These are phyloP conservation scores for Penicillium sp. DNA, from an alignment of 2,329 filamentous ascomycete genomes.

Conservation along the genomic window DNA sequence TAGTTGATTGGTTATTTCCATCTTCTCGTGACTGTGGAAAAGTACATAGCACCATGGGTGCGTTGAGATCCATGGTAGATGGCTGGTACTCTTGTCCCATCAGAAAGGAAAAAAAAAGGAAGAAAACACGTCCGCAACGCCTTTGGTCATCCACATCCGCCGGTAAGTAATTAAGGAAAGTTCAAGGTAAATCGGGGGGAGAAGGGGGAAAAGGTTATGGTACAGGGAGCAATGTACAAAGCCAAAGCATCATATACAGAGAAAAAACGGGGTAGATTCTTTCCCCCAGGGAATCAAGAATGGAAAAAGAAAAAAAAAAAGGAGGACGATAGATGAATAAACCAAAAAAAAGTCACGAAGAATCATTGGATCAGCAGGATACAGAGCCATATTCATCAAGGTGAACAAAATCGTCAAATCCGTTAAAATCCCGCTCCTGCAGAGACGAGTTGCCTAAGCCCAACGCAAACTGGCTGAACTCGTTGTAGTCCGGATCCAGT, in stretches of 20 bases:
- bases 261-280: background rate
- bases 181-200: slow-evolving; percentile 22
- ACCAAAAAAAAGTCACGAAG: slow-evolving; percentile 19
- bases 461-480: slow-evolving; percentile 35
- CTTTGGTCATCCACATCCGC: background rate
- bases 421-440: slow-evolving; percentile 26
- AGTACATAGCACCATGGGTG: slow-evolving; percentile 1
- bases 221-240: slow-evolving; percentile 22
- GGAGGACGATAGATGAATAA: background rate
- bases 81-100: background rate
- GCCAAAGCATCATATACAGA: slow-evolving; percentile 15
- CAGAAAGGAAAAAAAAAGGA: background rate
- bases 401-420: slow-evolving; percentile 33
- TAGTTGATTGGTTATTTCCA: background rate
- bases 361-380: slow-evolving; percentile 17
- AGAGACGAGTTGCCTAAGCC: slow-evolving; percentile 25
- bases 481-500: slow-evolving; percentile 32
- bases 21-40: slow-evolving; percentile 5
- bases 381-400: slow-evolving; percentile 33
- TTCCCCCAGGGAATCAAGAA: slow-evolving; percentile 8
- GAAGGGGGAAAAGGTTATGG: slow-evolving; percentile 23
- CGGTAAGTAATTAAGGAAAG: background rate
- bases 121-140: background rate
- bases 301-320: slow-evolving; percentile 10
- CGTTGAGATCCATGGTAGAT: slow-evolving; percentile 3